These are phyloP conservation scores for Neltuma alba DNA, from an alignment of 306 rosid species.

Conservation along the genomic window DNA sequence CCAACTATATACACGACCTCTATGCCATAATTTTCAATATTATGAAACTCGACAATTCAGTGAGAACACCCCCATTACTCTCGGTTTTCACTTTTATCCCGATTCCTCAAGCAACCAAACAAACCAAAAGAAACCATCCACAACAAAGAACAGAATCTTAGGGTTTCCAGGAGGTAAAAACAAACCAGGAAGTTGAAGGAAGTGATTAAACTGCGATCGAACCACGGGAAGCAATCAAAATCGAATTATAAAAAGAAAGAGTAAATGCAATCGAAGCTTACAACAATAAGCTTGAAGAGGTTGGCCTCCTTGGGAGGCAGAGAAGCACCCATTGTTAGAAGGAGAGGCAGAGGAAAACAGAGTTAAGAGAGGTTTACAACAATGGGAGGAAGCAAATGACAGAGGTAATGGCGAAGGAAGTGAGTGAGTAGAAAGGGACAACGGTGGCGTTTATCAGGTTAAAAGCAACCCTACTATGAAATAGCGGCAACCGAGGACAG, in stretches of 20 bases:
- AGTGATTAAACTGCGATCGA: slow-evolving; percentile 41
- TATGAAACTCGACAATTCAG: slow-evolving; percentile 13
- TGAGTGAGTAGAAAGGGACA: neutral
- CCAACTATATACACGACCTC: neutral
- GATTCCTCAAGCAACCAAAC: slow-evolving; percentile 5
- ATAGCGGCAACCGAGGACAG: too few relatives aligned
- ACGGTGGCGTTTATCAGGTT: slow-evolving; percentile 8
- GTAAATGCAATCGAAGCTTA: slow-evolving; percentile 50
- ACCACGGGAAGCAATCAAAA: neutral
- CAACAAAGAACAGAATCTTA: slow-evolving; percentile 38
- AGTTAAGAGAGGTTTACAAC: neutral
- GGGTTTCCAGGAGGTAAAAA: slow-evolving; percentile 42
- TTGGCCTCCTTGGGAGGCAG: slow-evolving; percentile 92
- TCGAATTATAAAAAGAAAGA: neutral
- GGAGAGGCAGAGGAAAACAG: neutral
- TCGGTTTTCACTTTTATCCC: neutral
- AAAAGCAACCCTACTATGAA: slow-evolving; percentile 3
- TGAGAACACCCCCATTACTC: neutral
- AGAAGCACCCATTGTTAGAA: slow-evolving; percentile 84
- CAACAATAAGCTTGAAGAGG: slow-evolving; percentile 99
- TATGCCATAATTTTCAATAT: slow-evolving; percentile 5
- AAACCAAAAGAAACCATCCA: neutral
- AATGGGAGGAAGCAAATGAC: slow-evolving; percentile 8
- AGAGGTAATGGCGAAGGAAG: neutral
- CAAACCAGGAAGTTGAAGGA: slow-evolving; percentile 14